Base-by-base conservation (phyloP, 1,284 basidiomycete species). In the Golubevia sp. region DNA sequence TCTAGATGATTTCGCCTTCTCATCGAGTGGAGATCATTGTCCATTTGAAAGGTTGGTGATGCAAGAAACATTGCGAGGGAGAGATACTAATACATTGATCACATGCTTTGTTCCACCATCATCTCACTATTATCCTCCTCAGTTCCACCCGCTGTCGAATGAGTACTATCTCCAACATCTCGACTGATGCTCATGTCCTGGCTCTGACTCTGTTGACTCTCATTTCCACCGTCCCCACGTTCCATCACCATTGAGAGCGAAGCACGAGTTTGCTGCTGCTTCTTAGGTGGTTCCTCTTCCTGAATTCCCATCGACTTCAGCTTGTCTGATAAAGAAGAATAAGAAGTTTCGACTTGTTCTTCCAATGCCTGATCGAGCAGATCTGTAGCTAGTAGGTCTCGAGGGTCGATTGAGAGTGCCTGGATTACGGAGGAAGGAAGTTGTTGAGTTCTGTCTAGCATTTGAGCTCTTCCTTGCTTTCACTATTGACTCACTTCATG, bases 301-400 rank as follows among this genome's bases (percentile, higher is more conserved):
- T 44, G 11, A 18, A 44, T 44, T 8, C 38, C 38, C 38, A 44
- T 44, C 38, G 38, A 44, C 18, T 44, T 8, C 11, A 44, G 38
- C 38, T 44, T 44, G 18, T 44, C 38, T 13, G 38, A 44, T 44
- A 44, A 44, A 44, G 38, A 44, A 13, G 38, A 44, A 44, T 44
- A 44, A 44, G 38, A 44, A 44, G 18, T 13, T 18, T 44, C 18
- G 11, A 44, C 38, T 44, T 44, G 38, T 27, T 78, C 76, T 11
- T 74, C 64, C 21, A 77, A 38, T 21, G 71, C 72, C 50, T 68
- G 66, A 27, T 74, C 71, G 20, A 77, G 59, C 53, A 77, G 52
- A 4, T 73, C 70, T 6, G 71, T 77, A 2, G 72, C 70, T 25
- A 64, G 56, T 5, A 60, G 58, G 55, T 77, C 73, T 13, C 76